Conservation (phyloP, 306 rosid species). For the Mucuna pruriens region DNA sequence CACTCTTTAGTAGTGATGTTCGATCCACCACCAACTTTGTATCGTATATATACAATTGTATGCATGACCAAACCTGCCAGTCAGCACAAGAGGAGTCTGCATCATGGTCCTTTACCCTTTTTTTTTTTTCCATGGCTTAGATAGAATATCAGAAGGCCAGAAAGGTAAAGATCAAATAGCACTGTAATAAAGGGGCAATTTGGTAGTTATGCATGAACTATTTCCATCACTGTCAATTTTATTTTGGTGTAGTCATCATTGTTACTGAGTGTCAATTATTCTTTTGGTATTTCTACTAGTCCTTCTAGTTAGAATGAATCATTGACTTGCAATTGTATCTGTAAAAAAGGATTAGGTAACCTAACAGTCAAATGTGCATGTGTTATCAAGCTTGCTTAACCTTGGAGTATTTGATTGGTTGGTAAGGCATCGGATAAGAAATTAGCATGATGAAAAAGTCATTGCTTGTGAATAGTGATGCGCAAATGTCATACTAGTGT, state of each 20-base stretch:
- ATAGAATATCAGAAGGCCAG: neutral
- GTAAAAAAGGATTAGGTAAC: neutral
- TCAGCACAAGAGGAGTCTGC: constrained; percentile 43
- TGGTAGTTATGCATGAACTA: constrained; percentile 10
- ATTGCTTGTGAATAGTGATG: neutral
- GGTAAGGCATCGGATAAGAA: neutral
- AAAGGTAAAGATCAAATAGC: neutral
- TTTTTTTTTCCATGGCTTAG: neutral
- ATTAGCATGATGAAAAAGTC: neutral
- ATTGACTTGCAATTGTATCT: neutral
- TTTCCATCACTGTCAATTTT: neutral
- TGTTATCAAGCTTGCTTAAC: neutral
- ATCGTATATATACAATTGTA: constrained; percentile 42
- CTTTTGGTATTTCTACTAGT: constrained; percentile 18
- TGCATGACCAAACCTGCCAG: constrained; percentile 55
- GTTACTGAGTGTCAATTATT: constrained; percentile 7
- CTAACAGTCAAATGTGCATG: constrained; percentile 29
- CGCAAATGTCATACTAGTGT: neutral
- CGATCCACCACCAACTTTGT: neutral
- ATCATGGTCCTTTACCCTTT: neutral
- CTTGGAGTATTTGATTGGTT: constrained; percentile 17
- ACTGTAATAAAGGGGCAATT: neutral
- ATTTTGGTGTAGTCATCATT: neutral
- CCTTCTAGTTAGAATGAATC: constrained; percentile 5
- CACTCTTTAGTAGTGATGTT: neutral